A percentile compares a stretch with the other conserved stretches of the same genome.
Evolutionary conservation across 768 basidiomycete species (phyloP).

Genomic region (Psilocybe tampanensis): DNA sequence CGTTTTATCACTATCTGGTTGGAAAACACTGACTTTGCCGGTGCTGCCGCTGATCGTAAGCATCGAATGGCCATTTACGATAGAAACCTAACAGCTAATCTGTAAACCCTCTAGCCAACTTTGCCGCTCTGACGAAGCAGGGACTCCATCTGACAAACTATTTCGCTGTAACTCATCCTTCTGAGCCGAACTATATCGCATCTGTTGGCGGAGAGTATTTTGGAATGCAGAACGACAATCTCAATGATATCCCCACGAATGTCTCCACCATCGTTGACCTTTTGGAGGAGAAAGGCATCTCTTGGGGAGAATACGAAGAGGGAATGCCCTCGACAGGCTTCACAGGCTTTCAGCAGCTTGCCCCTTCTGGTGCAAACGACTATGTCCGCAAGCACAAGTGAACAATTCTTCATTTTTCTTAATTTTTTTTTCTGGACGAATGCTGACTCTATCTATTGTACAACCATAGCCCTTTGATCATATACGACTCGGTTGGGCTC

Average conservation of each 20-base stretch:
- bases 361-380: constrained; percentile 26
- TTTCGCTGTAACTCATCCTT: constrained; percentile 57
- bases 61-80: constrained; percentile 3
- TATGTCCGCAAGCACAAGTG: constrained; percentile 36
- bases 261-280: constrained; percentile 62
- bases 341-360: constrained; percentile 36
- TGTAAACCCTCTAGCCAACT: constrained; percentile 21
- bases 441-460: not conserved
- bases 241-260: constrained; percentile 42
- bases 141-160: constrained; percentile 51
- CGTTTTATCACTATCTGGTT: constrained; percentile 51
- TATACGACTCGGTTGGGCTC: constrained; percentile 52
- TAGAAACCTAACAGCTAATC: not conserved
- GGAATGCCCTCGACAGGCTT: constrained; percentile 55
- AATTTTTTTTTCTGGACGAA: not conserved
- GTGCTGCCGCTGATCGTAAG: constrained; percentile 26
- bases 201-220: constrained; percentile 55
- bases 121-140: constrained; percentile 44
- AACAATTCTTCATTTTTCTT: not conserved
- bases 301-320: constrained; percentile 67
- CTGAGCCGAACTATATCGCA: constrained; percentile 63
- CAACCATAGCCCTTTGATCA: constrained; percentile 42
- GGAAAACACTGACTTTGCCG: constrained; percentile 59
- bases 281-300: constrained; percentile 55
- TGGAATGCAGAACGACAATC: constrained; percentile 47